Conservation (phyloP, 495 filamentous ascomycete genomes). For the Astrocystis sublimbata region DNA sequence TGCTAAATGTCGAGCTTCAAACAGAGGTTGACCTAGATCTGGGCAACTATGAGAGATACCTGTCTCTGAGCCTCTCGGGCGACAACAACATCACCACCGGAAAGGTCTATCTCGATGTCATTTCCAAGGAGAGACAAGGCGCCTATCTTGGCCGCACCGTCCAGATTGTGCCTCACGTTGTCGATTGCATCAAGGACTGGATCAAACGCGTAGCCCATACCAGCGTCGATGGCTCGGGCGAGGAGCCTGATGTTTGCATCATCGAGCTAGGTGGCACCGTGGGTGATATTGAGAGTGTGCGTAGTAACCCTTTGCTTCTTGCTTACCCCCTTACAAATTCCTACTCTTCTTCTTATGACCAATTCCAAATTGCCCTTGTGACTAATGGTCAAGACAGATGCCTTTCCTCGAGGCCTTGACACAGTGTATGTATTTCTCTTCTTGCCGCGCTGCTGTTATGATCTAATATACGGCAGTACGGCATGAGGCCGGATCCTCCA, state of each 20-base stretch:
- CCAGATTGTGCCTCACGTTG: conserved; percentile 90
- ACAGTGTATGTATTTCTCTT: conserved; percentile 49
- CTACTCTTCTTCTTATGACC: no score
- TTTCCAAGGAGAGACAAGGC: conserved; percentile 69
- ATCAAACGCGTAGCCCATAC: conserved; percentile 83
- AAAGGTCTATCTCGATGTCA: conserved; percentile 90
- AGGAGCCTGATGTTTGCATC: conserved; percentile 90
- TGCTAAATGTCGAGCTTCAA: conserved; percentile 50
- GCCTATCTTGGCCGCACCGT: conserved; percentile 92
- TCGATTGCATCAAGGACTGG: conserved; percentile 89
- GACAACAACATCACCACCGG: conserved; percentile 95
- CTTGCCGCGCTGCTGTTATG: no score
- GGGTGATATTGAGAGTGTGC: conserved; percentile 78
- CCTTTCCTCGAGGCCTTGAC: conserved; percentile 87
- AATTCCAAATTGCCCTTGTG: not conserved
- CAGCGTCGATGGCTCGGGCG: conserved; percentile 81
- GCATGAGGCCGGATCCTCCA: conserved; percentile 68
- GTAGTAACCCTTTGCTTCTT: not conserved
- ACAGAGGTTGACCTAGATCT: conserved; percentile 90
- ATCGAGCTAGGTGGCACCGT: conserved; percentile 42
- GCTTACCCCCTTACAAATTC: no score
- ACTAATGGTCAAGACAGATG: conserved; percentile 33
- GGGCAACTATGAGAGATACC: conserved; percentile 86
- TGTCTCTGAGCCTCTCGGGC: conserved; percentile 62
- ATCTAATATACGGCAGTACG: no score